Conservation (phyloP, 192 early-diverging fungal species). For the Borealophlyctis nickersoniae region DNA sequence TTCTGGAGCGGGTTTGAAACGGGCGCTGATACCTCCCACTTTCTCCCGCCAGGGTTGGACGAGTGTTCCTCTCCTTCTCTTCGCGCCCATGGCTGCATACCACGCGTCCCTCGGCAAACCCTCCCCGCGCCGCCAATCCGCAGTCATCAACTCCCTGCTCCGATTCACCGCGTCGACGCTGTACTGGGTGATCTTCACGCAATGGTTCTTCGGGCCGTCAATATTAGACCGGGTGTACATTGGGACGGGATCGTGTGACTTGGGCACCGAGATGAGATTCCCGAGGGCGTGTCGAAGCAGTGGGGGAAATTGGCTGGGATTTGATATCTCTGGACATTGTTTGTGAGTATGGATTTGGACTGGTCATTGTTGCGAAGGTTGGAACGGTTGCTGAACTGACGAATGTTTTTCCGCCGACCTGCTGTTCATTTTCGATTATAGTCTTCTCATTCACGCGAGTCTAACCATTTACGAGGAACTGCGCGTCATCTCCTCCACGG, state of each 20-base stretch:
- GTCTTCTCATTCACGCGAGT: conserved; percentile 30
- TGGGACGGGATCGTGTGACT: conserved; percentile 58
- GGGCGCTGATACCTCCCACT: not conserved
- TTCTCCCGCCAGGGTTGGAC: conserved; percentile 61
- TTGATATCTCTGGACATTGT: conserved; percentile 88
- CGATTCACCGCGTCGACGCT: conserved; percentile 49
- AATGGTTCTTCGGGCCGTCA: conserved; percentile 81
- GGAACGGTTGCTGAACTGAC: no score
- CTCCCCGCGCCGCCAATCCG: conserved; percentile 12
- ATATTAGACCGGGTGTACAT: conserved; percentile 77
- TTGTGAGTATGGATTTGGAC: conserved; percentile 57
- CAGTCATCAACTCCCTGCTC: conserved; percentile 44
- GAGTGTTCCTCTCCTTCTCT: conserved; percentile 52
- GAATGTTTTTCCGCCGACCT: no score
- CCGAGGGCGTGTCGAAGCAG: conserved; percentile 39
- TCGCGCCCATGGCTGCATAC: conserved; percentile 26
- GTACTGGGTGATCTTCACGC: conserved; percentile 83
- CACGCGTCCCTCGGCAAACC: conserved; percentile 1
- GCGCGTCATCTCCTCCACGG: conserved; percentile 30
- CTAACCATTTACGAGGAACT: conserved; percentile 31
- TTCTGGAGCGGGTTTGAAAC: not conserved
- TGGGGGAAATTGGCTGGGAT: conserved; percentile 75
- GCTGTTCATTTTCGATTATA: conserved; percentile 20
- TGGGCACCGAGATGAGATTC: conserved; percentile 18
- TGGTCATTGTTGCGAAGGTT: no score